A percentile compares a stretch with the other conserved stretches of the same genome.
Conservation (phyloP, 352 stramenopile genomes). For the Pelagophyceae sp. region DNA sequence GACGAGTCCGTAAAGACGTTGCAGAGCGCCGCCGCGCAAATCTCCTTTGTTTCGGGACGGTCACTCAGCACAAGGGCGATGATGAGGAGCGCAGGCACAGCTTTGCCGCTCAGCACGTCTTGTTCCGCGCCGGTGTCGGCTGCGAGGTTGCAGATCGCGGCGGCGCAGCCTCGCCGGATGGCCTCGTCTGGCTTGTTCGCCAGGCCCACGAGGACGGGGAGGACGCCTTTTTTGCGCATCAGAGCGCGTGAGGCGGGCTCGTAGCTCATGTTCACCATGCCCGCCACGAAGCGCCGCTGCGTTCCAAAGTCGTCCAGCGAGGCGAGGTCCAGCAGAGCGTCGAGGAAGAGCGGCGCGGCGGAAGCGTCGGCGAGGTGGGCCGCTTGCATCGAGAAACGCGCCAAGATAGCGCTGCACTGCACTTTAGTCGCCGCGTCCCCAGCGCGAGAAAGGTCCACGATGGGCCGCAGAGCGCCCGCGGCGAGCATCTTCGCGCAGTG, state of each 20-base stretch:
- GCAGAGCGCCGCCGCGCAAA: slow-evolving; percentile 23
- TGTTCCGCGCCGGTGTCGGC: slow-evolving; percentile 13
- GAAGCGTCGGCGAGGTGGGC: slow-evolving; percentile 1
- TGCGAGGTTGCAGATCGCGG: slow-evolving; percentile 21
- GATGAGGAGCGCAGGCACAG: slow-evolving; percentile 18
- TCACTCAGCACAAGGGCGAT: slow-evolving; percentile 18
- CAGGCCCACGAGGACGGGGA: slow-evolving; percentile 13
- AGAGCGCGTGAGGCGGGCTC: background rate
- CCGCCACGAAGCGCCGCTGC: slow-evolving; percentile 20
- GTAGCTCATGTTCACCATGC: slow-evolving; percentile 23
- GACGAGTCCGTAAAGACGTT: background rate
- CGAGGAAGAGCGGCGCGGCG: background rate
- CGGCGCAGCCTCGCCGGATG: slow-evolving; percentile 18
- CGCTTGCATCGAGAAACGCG: slow-evolving; percentile 12
- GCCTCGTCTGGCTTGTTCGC: slow-evolving; percentile 13
- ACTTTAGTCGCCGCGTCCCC: slow-evolving; percentile 15
- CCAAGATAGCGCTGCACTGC: slow-evolving; percentile 20
- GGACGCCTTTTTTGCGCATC: background rate
- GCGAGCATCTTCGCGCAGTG: slow-evolving; percentile 22
- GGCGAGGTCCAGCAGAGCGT: slow-evolving; percentile 11
- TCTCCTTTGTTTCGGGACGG: slow-evolving; percentile 24
- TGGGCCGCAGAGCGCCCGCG: slow-evolving; percentile 17
- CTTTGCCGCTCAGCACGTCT: background rate
- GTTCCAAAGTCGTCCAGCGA: slow-evolving; percentile 18
- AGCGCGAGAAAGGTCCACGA: background rate